Evolutionary conservation across 495 filamentous ascomycete genomes (phyloP), one percentile per base, ranked within the genome.

Genomic region (Neurospora terricola): DNA sequence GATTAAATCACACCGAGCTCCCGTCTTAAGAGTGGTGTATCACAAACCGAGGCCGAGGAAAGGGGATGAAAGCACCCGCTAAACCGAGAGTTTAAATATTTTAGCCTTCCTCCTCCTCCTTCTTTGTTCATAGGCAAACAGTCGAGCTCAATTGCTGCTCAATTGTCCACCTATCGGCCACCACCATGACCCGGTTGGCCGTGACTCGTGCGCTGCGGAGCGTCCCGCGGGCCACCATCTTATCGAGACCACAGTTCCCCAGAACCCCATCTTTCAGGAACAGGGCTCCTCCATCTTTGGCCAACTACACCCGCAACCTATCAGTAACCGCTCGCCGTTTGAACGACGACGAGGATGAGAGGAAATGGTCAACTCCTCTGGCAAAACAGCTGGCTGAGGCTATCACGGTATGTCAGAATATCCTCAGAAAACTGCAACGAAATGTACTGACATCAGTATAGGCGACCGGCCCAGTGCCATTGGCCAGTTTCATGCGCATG

Each of bases 401-500:
- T 38, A 96, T 98, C 77, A 89, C 90, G 75, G 94, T 96, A 83
- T 73, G n/a, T n/a, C n/a, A n/a, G n/a, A n/a, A n/a, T n/a, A n/a
- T n/a, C n/a, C n/a, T n/a, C n/a, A n/a, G n/a, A n/a, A n/a, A n/a
- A n/a, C n/a, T n/a, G n/a, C n/a, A 59, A 11, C n/a, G 6, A 10
- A 37, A 27, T 43, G 1, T 38, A 73, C 68, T 69, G 5, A 75
- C 77, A 4, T 11, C 18, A 10, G 11, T 30, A 38, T 34, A 92
- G 88, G 86, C 87, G 70, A 98, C 95, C 18, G 96, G 96, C 3
- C 96, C 96, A 6, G 90, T 98, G 48, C 91, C 96, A 5, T 89
- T 99, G 71, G 94, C 96, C 34, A 88, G 92, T 43, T 99, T 94
- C 82, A 99, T 99, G 96, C 94, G 96, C 78, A 96, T 98, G 90